Evolutionary conservation across 768 basidiomycete species (phyloP), one percentile per base, ranked within the genome.

Genomic region (Trametes maxima): DNA sequence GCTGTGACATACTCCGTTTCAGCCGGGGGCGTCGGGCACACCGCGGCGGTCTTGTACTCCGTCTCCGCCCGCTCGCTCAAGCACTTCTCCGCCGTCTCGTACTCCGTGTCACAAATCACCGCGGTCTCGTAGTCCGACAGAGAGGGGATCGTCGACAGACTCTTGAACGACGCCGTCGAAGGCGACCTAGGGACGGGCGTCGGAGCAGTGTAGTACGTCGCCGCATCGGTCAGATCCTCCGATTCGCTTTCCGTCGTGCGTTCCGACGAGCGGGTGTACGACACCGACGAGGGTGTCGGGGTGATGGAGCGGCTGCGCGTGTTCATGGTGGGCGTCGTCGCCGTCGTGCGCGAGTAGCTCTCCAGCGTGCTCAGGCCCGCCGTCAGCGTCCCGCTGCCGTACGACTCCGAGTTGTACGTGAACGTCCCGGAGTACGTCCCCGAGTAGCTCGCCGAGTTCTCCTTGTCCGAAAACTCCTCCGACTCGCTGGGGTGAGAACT

Each of bases 141-240:
- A 1, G 83, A 85, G 13, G 85, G 85, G 62, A 86, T 86, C 3
- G 81, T 82, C 0, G 85, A 85, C 57, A 86, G 72, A 5, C 85
- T 86, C 57, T 76, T 77, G 70, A 82, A 85, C 0, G 85, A 86
- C 6, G 78, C 67, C 28, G 55, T 71, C 44, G 69, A 70, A 17
- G 69, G 64, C 14, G 62, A 64, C 33, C 33, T 48, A 10, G 62
- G 64, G 37, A 28, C 46, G 5, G 48, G 57, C 35, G 55, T 57
- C 36, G 22, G 48, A 2, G 59, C 36, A 14, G 54, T 58, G 56
- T 63, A 63, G 62, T 63, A 63, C 22, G 42, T 52, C 48, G 60
- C 28, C 24, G 45, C 55, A 16, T 58, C 62, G 10, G 62, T 57
- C 42, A 59, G 25, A 5, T 22, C 51, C 45, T 59, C 58, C 25